These are phyloP conservation scores for Phycomyces nitens DNA, from an alignment of 192 early-diverging fungal genomes.

Conservation along the genomic window DNA sequence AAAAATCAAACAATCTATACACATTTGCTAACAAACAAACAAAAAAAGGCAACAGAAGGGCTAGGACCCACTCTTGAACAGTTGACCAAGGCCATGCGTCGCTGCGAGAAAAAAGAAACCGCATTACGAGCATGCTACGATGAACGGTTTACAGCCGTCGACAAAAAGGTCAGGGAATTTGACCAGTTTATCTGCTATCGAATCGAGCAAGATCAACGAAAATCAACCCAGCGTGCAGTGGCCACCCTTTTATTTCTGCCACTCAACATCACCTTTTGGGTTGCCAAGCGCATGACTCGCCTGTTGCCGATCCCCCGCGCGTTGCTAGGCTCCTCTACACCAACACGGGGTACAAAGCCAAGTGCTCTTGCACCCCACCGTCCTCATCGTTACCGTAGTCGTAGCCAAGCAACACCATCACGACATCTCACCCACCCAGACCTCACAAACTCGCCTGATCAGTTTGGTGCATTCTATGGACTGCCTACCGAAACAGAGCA, in stretches of 20 bases:
- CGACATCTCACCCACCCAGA: constrained; percentile 16
- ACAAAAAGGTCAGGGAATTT: constrained; percentile 55
- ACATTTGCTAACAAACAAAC: too few relatives aligned
- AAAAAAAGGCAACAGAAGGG: constrained; percentile 35
- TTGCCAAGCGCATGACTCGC: constrained; percentile 13
- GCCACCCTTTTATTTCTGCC: constrained; percentile 48
- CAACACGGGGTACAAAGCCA: neutral
- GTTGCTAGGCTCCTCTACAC: constrained; percentile 6
- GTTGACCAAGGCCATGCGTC: constrained; percentile 47
- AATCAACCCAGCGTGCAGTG: constrained; percentile 29
- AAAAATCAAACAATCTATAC: neutral
- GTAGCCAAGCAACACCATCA: neutral
- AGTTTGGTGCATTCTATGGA: neutral
- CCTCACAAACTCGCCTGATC: neutral
- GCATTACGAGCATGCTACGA: constrained; percentile 48
- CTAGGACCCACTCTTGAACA: constrained; percentile 50
- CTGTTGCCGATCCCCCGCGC: constrained; percentile 30
- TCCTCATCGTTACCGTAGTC: neutral
- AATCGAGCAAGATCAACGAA: constrained; percentile 51
- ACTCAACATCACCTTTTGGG: constrained; percentile 45
- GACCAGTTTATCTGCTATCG: constrained; percentile 46
- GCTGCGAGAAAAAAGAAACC: constrained; percentile 54
- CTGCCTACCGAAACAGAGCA: neutral
- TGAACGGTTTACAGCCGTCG: constrained; percentile 47
- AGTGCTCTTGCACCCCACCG: neutral